These are phyloP conservation scores for Juglanconis juglandina DNA, from an alignment of 2,329 filamentous ascomycete genomes.

Conservation along the genomic window DNA sequence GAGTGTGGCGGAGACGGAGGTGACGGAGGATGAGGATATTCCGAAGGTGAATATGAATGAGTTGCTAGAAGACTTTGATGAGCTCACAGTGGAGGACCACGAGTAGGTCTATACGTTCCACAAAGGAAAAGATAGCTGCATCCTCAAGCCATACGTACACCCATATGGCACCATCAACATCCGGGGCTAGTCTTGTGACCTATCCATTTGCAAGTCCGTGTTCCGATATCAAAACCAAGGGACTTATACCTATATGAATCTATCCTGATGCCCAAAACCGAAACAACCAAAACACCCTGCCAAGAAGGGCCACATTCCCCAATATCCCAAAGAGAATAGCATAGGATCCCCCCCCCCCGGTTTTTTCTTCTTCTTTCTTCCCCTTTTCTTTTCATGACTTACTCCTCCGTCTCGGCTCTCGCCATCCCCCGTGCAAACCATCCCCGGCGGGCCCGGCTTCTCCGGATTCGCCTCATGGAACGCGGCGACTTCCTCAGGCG, in stretches of 20 bases:
- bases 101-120: constrained; percentile 10
- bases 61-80: constrained; percentile 88
- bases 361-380: background rate
- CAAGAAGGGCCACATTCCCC: background rate
- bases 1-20: constrained; percentile 28
- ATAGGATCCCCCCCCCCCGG: background rate
- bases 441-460: background rate
- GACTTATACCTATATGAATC: background rate
- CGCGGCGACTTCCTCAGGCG: background rate
- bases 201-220: background rate
- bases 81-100: constrained; percentile 67
- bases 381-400: background rate
- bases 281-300: background rate
- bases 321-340: background rate
- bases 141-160: background rate
- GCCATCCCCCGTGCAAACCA: background rate
- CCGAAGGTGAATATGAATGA: constrained; percentile 76
- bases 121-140: background rate
- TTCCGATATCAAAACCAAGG: background rate
- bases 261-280: background rate
- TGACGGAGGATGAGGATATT: constrained; percentile 59
- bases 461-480: background rate
- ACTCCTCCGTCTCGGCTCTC: background rate
- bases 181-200: background rate
- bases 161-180: background rate